phyloP scores from a whole-genome alignment of 1,284 basidiomycete species.

The Cyathus pygmaeus region DNA sequence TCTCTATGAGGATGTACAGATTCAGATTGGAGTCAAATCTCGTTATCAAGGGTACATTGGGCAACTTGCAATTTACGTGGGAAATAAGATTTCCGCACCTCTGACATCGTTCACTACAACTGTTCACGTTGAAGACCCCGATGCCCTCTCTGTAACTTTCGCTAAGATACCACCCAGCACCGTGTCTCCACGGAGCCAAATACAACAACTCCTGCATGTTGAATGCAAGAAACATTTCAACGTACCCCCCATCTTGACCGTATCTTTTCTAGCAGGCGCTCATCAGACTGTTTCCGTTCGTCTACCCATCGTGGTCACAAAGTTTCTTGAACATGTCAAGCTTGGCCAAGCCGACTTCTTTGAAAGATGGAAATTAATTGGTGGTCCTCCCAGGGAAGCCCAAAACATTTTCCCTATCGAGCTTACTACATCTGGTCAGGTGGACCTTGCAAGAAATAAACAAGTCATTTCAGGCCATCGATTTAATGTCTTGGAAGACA shows the following conservation, averaged over 20 bases:
- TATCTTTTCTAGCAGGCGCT: constrained; percentile 93
- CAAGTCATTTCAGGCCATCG: constrained; percentile 83
- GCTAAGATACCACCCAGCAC: constrained; percentile 88
- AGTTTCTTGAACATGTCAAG: constrained; percentile 94
- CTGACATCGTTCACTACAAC: constrained; percentile 91
- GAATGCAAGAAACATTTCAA: constrained; percentile 93
- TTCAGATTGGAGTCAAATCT: constrained; percentile 96
- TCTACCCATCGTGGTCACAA: constrained; percentile 88
- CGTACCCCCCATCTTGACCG: constrained; percentile 81
- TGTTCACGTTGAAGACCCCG: constrained; percentile 78
- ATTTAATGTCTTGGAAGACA: constrained; percentile 80
- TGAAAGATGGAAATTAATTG: constrained; percentile 97
- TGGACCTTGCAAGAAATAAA: constrained; percentile 80
- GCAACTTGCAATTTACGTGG: constrained; percentile 92
- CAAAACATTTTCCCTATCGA: constrained; percentile 89
- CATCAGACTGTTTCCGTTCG: constrained; percentile 88
- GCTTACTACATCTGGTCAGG: constrained; percentile 71
- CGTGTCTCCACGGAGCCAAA: constrained; percentile 86
- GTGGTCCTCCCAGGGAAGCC: constrained; percentile 91
- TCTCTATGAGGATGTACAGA: constrained; percentile 93
- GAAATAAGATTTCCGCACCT: constrained; percentile 91
- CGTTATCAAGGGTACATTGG: constrained; percentile 94
- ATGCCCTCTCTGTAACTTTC: constrained; percentile 83
- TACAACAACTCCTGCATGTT: constrained; percentile 92
- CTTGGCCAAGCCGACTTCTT: constrained; percentile 91